Evolutionary conservation across 2,329 filamentous ascomycete species (phyloP).

Genomic region (Escovopsis weberi): DNA sequence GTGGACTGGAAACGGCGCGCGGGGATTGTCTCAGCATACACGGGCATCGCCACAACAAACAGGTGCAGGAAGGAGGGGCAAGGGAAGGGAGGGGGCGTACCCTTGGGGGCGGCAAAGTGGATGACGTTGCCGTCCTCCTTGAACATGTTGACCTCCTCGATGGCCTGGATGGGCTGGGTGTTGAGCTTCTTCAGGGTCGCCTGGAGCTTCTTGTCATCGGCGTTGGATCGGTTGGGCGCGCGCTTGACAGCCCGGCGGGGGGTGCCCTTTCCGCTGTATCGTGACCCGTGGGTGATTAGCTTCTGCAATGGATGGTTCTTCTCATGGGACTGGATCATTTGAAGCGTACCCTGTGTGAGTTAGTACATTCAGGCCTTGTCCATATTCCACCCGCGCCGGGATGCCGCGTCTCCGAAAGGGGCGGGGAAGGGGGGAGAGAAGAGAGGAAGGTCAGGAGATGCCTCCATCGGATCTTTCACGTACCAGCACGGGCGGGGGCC

Average conservation of each 20-base stretch:
- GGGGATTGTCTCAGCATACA: neutral
- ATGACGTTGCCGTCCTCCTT: constrained; percentile 99
- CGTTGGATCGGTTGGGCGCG: constrained; percentile 78
- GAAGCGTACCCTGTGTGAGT: constrained; percentile 1
- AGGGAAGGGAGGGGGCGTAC: constrained; percentile 35
- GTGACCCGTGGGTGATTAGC: neutral
- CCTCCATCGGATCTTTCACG: constrained; percentile 21
- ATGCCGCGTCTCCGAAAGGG: too few species aligned
- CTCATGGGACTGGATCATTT: too few species aligned
- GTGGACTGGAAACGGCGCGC: constrained; percentile 51
- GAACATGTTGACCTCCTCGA: constrained; percentile 99
- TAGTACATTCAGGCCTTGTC: constrained; percentile 14
- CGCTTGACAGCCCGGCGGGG: constrained; percentile 98
- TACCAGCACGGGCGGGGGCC: constrained; percentile 49
- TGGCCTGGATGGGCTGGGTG: constrained; percentile 97
- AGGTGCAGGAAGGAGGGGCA: neutral
- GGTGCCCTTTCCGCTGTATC: constrained; percentile 77
- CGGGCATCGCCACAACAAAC: neutral
- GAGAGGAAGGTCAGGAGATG: neutral
- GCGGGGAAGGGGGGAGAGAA: too few species aligned
- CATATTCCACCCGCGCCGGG: neutral
- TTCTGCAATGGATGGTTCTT: too few species aligned
- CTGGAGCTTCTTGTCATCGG: constrained; percentile 99
- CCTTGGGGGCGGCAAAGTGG: constrained; percentile 95
- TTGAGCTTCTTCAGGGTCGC: constrained; percentile 97